Evolutionary conservation across 768 basidiomycete species (phyloP).

Genomic region (Russula ochroleuca): DNA sequence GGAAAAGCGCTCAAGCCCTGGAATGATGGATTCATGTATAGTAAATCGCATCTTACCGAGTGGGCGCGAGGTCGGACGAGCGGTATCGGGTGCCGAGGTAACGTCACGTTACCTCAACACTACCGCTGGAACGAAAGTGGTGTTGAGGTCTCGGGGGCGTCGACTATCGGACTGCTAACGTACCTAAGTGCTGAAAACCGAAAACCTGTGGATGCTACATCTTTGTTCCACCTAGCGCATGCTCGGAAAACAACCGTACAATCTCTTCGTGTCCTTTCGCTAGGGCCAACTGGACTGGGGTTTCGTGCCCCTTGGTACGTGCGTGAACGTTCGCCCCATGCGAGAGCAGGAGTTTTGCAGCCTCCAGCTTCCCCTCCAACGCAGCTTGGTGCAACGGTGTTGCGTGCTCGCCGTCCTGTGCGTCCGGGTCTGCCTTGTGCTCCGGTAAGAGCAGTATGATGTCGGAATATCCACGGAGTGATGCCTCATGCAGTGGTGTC

Average conservation of each 20-base stretch:
- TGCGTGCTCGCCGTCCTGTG: neutral
- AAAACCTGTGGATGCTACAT: neutral
- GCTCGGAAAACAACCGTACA: neutral
- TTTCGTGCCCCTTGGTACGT: neutral
- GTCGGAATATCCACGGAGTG: neutral
- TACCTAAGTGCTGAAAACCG: neutral
- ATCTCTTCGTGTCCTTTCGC: neutral
- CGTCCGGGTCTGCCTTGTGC: neutral
- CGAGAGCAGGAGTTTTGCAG: neutral
- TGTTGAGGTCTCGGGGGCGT: neutral
- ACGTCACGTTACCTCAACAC: too few species aligned
- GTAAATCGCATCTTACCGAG: neutral
- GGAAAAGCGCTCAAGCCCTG: neutral
- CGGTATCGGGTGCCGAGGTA: neutral
- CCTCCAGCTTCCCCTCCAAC: neutral
- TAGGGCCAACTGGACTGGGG: neutral
- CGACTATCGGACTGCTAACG: neutral
- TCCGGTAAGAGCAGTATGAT: neutral
- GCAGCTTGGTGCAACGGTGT: neutral
- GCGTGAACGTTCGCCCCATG: neutral
- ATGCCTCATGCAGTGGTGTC: neutral
- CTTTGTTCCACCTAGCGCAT: neutral
- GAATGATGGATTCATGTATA: neutral
- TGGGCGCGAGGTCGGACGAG: neutral
- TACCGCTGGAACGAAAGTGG: too few species aligned